Conservation (phyloP, 345 rosid genomes). For the Aquilaria sinensis region DNA sequence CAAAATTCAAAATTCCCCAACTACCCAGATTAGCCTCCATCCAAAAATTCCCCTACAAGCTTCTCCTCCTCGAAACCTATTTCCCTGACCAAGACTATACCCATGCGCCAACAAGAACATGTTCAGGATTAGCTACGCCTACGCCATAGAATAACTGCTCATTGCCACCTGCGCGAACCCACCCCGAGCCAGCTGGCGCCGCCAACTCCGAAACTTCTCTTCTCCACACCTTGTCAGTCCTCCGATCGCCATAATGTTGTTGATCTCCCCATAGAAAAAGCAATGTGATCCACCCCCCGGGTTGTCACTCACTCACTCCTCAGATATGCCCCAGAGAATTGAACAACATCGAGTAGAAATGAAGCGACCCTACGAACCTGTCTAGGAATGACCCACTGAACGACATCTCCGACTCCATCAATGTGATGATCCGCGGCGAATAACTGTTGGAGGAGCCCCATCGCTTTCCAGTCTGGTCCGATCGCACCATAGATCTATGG, state of each 20-base stretch:
- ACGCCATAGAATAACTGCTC: constrained; percentile 62
- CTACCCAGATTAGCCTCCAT: too few relatives aligned
- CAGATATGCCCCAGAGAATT: constrained; percentile 55
- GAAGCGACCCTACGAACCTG: constrained; percentile 31
- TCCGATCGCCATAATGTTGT: constrained; percentile 12
- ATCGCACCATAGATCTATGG: constrained; percentile 40
- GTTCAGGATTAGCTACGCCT: constrained; percentile 59
- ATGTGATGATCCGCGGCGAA: constrained; percentile 39
- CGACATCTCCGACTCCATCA: background rate
- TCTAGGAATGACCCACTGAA: too few relatives aligned
- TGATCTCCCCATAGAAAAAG: constrained; percentile 47
- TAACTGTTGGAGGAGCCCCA: constrained; percentile 39
- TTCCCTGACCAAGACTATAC: constrained; percentile 52
- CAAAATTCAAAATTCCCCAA: too few relatives aligned
- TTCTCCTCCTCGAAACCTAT: constrained; percentile 18
- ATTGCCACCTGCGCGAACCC: constrained; percentile 39
- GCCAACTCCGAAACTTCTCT: constrained; percentile 53
- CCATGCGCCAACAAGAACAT: constrained; percentile 59
- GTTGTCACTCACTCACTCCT: constrained; percentile 23
- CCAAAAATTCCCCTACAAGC: too few relatives aligned
- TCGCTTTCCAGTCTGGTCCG: constrained; percentile 53
- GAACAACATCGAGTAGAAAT: constrained; percentile 52
- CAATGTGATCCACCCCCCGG: constrained; percentile 35
- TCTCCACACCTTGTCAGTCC: constrained; percentile 67
- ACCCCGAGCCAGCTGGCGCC: constrained; percentile 29